These are phyloP conservation scores for Phellinidium pouzarii DNA, from an alignment of 1,284 basidiomycete species.

Conservation along the genomic window DNA sequence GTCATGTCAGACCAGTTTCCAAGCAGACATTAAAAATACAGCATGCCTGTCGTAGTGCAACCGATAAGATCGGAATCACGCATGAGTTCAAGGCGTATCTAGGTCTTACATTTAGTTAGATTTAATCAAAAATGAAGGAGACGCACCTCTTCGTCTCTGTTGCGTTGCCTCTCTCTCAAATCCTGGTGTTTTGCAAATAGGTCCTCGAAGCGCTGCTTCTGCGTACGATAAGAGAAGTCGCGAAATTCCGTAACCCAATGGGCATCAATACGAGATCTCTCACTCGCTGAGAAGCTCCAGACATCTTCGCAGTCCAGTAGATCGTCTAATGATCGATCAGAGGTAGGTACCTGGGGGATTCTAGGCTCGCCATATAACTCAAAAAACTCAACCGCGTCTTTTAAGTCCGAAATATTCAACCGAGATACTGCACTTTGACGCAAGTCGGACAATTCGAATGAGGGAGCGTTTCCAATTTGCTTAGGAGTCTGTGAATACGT, in stretches of 20 bases:
- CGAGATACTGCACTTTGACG: background rate
- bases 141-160: conserved; percentile 31
- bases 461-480: too few species aligned
- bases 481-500: too few species aligned
- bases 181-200: conserved; percentile 30
- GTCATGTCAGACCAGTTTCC: background rate
- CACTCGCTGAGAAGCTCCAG: conserved; percentile 38
- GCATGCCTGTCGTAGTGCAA: conserved; percentile 59
- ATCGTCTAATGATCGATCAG: conserved; percentile 30
- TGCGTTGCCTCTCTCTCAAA: conserved; percentile 21
- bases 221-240: conserved; percentile 26
- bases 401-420: conserved; percentile 25
- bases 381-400: conserved; percentile 30
- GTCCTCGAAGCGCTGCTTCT: conserved; percentile 32
- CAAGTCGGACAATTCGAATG: too few species aligned
- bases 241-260: conserved; percentile 32
- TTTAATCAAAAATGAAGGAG: background rate
- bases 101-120: conserved; percentile 18
- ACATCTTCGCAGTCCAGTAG: conserved; percentile 32
- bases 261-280: conserved; percentile 33
- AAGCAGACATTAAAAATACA: background rate
- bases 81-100: conserved; percentile 41
- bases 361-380: conserved; percentile 25
- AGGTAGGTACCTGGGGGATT: conserved; percentile 30
- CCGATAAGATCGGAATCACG: conserved; percentile 54